Evolutionary conservation across 176 grass and related monocot species (phyloP), one percentile per base, ranked within the genome.

Genomic region (Echinochloa phyllopogon): DNA sequence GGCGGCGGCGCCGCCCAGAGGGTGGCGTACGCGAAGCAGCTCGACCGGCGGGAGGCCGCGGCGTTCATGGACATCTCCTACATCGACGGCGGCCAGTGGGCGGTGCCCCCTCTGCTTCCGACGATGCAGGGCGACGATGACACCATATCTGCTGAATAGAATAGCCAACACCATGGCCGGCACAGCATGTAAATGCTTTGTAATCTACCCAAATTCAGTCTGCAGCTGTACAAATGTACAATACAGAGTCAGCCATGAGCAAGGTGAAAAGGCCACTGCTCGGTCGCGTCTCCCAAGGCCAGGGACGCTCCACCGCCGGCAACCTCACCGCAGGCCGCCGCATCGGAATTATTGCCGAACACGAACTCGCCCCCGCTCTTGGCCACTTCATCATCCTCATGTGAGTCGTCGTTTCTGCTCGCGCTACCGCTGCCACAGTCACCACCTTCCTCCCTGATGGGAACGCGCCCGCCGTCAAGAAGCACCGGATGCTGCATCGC

Each of bases 1-100:
- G 69, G 33, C 6, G 33, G 29, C 10, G 36, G 29, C 60, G 23
- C 9, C 79, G 48, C 80, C 18, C 76, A 69, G 49, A 89, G 95
- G 75, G 88, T 85, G 25, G 3, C 81, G 17, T 94, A 92, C 69
- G 83, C 92, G 13, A 87, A 72, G 81, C 90, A 91, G 77, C 81
- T 97, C 38, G 89, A 92, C 53, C 56, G 74, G 27, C 68, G 87
- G 23, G 72, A 97, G 55, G 94, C 84, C 3, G 81, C 85, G 42
- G 29, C 89, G 0, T 97, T 89, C 86, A 92, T 92, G 86, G 90
- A 91, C 73, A 56, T 87, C 55, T 94, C 95, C 23, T 97, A 97
- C 88, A 86, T 97, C 12, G 88, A 97, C 53, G 90, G 92, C 8
- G 16, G 13, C 17, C 76, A 89, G 18, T 97, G 92, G 90, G 81